phyloP scores from a whole-genome alignment of 805 yeast species.

The Candida fluviatilis region DNA sequence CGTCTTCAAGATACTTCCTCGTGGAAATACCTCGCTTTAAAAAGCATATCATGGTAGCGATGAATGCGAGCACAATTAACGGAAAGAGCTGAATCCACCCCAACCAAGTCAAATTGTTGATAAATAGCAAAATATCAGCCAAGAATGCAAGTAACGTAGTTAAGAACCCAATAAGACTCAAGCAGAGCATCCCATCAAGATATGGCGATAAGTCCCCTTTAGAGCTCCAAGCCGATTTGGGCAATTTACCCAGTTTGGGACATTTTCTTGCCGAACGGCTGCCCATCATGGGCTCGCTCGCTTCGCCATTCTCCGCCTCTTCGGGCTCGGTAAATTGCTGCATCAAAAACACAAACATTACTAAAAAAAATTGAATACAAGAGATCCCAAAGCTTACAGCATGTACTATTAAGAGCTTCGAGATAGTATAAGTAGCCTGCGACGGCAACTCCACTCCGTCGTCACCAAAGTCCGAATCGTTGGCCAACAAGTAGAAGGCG shows the following conservation, averaged over 20 bases:
- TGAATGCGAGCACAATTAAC: constrained; percentile 58
- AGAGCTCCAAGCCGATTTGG: too few relatives aligned
- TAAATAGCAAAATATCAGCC: constrained; percentile 76
- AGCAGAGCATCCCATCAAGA: constrained; percentile 49
- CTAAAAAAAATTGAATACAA: constrained; percentile 15
- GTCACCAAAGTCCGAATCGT: constrained; percentile 6
- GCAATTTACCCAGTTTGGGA: not conserved
- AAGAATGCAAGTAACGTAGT: constrained; percentile 69
- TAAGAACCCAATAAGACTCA: constrained; percentile 67
- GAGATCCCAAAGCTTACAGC: constrained; percentile 35
- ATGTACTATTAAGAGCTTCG: constrained; percentile 40
- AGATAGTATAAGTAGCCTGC: constrained; percentile 33
- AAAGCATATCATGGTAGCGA: constrained; percentile 65
- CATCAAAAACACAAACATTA: constrained; percentile 8
- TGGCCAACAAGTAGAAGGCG: constrained; percentile 9
- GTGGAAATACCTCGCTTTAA: constrained; percentile 64
- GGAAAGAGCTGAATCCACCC: constrained; percentile 83
- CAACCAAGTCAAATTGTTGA: constrained; percentile 70
- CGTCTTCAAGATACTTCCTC: constrained; percentile 37
- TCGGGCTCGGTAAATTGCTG: constrained; percentile 7
- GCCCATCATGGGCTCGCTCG: not conserved
- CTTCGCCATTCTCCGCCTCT: not conserved
- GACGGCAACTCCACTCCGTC: constrained; percentile 37
- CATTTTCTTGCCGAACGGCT: not conserved
- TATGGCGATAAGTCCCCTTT: constrained; percentile 22